Base-by-base conservation (phyloP, 139 green algal species). In the Coccomyxa sp. region DNA sequence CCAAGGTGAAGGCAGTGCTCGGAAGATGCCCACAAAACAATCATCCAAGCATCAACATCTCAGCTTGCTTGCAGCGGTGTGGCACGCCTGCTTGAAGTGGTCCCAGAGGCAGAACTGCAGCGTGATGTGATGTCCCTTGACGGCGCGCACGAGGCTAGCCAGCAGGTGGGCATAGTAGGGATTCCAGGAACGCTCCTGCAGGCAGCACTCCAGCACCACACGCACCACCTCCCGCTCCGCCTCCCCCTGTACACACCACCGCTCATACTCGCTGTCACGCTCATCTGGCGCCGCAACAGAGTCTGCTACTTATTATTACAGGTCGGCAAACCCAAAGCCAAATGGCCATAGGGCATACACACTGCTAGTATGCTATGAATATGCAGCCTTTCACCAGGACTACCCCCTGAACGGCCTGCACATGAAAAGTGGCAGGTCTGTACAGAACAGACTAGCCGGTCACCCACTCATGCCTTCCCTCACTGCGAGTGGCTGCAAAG, bases 31-130 rank as follows among this genome's bases (percentile, higher is more conserved):
- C 38, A 51, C 38, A 51, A 51, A n/a, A n/a, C n/a, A 14, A 15
- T 13, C 21, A 77, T 32, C 28, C 28, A 28, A 27, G 32, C 32
- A 60, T 60, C 25, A 31, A 80, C 38, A 51, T 51, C 38, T 51
- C 38, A 51, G 38, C 38, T 3, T 51, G 38, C 38, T 51, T 51
- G 38, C 27, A 51, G 71, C 1, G 14, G 12, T 28, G 60, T 51
- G 28, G 28, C 57, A 78, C 67, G 92, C 57, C 81, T 90, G 85
- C 79, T 93, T 93, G 82, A 94, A 87, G 31, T 93, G 89, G 88
- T 98, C 94, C 94, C 94, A 98, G 51, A 98, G 57, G 86, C 88
- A 92, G 86, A 91, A 98, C 87, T 91, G 92, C 79, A 93, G 81
- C 45, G 87, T 95, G 76, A 95, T 86, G 77, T 89, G 91, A 87